Evolutionary conservation across 306 rosid species (phyloP), one percentile per base, ranked within the genome.

Genomic region (Prunus mume): DNA sequence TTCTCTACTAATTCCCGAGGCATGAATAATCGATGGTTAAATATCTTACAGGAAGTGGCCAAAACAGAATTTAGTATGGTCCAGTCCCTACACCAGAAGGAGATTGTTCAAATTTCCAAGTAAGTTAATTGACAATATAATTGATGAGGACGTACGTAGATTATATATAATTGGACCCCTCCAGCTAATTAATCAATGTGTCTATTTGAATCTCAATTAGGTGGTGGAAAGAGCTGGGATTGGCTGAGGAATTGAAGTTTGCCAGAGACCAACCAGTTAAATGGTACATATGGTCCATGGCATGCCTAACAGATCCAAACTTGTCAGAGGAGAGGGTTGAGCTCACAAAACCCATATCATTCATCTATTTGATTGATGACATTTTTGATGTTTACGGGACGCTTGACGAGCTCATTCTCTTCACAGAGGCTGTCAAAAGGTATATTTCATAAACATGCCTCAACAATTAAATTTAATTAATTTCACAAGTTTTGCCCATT

Each of bases 191-290:
- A 63, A 71, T 72, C 69, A 3, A 20, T 41, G 12, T 10, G 24
- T 43, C 1, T 24, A 24, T 56, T 58, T 71, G n/a, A 9, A 18
- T 52, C 3, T 18, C 19, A 22, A n/a, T 28, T 65, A 82, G 96
- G 63, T 88, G 92, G 96, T 92, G 97, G 96, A 84, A 50, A 64
- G 83, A 72, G 13, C 78, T 86, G 65, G 97, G 89, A 17, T 83
- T 90, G 77, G 82, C 78, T 0, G 81, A 82, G 24, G 87, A 88
- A 61, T 72, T 93, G 65, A 75, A 54, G 51, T 76, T 77, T 71
- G 93, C 88, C 0, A 87, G 96, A 78, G 87, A 88, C 55, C 91
- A 90, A 64, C 96, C 96, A 19, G 75, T 89, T 0, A 93, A 90
- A 86, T 93, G 98, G 98, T 85, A 89, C 75, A 51, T 82, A 1